Conservation (phyloP, 352 stramenopile species). For the Pythium dissotocum region DNA sequence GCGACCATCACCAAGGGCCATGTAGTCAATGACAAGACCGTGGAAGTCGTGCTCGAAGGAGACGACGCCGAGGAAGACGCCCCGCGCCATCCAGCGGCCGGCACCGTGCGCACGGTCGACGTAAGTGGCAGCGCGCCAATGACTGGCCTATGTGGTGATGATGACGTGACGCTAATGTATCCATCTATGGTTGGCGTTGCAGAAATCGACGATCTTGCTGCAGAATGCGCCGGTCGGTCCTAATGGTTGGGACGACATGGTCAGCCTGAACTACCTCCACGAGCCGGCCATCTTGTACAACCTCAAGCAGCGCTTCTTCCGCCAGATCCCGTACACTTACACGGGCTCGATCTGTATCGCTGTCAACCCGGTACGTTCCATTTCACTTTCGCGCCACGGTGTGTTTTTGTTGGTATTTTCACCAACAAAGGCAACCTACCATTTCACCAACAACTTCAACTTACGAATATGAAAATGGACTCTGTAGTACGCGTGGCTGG, state of each 20-base stretch:
- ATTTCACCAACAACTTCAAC: slow-evolving; percentile 9
- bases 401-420: not conserved
- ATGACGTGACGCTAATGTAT: slow-evolving; percentile 10
- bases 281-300: slow-evolving; percentile 92
- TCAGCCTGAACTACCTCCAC: slow-evolving; percentile 90
- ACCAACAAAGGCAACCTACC: not conserved
- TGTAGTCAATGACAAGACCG: slow-evolving; percentile 74
- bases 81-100: slow-evolving; percentile 60
- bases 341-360: slow-evolving; percentile 97
- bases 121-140: slow-evolving; percentile 28
- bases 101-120: slow-evolving; percentile 49
- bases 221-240: slow-evolving; percentile 58
- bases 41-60: slow-evolving; percentile 74
- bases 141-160: not conserved
- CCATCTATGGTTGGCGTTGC: not conserved
- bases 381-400: not conserved
- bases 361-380: slow-evolving; percentile 92
- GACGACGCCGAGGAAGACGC: slow-evolving; percentile 69
- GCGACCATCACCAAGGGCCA: slow-evolving; percentile 83
- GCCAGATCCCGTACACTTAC: slow-evolving; percentile 94
- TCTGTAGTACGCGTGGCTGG: slow-evolving; percentile 88
- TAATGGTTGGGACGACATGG: slow-evolving; percentile 83
- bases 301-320: slow-evolving; percentile 86
- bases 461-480: not conserved
- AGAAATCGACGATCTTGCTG: slow-evolving; percentile 80